Evolutionary conservation across 768 basidiomycete genomes (phyloP), one percentile per base, ranked within the genome.

Genomic region (Tremella fuciformis): DNA sequence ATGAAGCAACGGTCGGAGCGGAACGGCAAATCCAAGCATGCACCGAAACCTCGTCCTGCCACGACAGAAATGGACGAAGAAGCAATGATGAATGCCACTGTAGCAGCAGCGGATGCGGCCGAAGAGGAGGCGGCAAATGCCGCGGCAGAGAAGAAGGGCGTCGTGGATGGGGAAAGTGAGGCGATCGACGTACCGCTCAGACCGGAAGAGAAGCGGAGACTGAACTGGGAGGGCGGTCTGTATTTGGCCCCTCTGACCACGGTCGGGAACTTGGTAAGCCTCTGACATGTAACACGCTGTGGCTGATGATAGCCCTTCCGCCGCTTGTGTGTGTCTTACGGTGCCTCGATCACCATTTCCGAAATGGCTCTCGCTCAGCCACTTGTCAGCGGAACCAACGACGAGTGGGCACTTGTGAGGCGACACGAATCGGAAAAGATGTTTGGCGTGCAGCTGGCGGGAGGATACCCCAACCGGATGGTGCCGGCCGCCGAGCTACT

Each of bases 281-380:
- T 22, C 11, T 11, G 4, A 34, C 6, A 34, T 34, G 29, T 34
- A 34, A 11, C 29, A 34, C n/a, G n/a, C n/a, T n/a, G 34, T 60
- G 34, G 3, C 29, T 13, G 26, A 46, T 29, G 38, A 46, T 16
- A 93, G 87, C 96, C 96, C 1, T 99, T 98, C 81, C 85, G 96
- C 16, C 83, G 93, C 11, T 78, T 98, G 7, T 96, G 91, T 66
- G 86, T 88, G 8, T 80, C 83, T 22, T 85, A 88, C 58, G 94
- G 94, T 13, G 91, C 88, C 1, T 92, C 94, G 63, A 96, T 98
- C 66, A 94, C 92, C 2, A 92, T 90, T 63, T 91, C 91, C 22
- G 94, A 97, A 78, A 97, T 97, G 94, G 92, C 90, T 3, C 83
- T 99, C n/a, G 87, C 91, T 3, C 85, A 83, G 42, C 93, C 93